Evolutionary conservation across 495 filamentous ascomycete species (phyloP).

Genomic region (Aspergillus ostianus): DNA sequence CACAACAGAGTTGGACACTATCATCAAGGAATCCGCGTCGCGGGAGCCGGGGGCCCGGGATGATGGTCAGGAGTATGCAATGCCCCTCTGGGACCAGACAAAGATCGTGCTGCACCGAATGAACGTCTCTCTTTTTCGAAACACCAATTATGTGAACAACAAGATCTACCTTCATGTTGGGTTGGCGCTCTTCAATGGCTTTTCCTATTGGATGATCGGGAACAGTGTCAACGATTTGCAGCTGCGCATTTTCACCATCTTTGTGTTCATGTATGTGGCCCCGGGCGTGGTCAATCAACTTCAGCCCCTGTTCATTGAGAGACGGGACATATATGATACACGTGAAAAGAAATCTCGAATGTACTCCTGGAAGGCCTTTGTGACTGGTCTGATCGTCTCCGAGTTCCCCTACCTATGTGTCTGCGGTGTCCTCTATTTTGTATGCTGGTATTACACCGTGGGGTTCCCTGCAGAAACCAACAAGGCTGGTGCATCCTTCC

Average conservation of each 20-base stretch:
- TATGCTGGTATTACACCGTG: conserved; percentile 52
- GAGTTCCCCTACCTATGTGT: conserved; percentile 53
- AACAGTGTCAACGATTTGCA: conserved; percentile 31
- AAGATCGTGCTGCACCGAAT: conserved; percentile 55
- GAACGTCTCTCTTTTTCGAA: conserved; percentile 58
- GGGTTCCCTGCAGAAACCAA: conserved; percentile 35
- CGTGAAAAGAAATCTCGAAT: conserved; percentile 52
- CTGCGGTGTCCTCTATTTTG: conserved; percentile 47
- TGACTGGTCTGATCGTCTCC: conserved; percentile 46
- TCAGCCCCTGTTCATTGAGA: conserved; percentile 30
- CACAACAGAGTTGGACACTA: not conserved
- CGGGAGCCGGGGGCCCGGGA: conserved; percentile 32
- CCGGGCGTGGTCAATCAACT: conserved; percentile 49
- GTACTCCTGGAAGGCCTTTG: conserved; percentile 57
- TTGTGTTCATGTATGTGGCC: conserved; percentile 50
- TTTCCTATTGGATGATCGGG: conserved; percentile 41
- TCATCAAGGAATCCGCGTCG: conserved; percentile 37
- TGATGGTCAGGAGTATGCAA: conserved; percentile 56
- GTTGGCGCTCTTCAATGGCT: conserved; percentile 41
- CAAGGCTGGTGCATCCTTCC: conserved; percentile 52
- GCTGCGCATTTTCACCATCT: conserved; percentile 43
- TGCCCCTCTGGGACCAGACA: conserved; percentile 54
- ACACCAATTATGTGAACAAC: conserved; percentile 62
- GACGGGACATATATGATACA: conserved; percentile 48
- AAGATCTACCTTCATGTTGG: conserved; percentile 48